phyloP scores from a whole-genome alignment of 2,329 filamentous ascomycete species.

The Cytospora schulzeri region DNA sequence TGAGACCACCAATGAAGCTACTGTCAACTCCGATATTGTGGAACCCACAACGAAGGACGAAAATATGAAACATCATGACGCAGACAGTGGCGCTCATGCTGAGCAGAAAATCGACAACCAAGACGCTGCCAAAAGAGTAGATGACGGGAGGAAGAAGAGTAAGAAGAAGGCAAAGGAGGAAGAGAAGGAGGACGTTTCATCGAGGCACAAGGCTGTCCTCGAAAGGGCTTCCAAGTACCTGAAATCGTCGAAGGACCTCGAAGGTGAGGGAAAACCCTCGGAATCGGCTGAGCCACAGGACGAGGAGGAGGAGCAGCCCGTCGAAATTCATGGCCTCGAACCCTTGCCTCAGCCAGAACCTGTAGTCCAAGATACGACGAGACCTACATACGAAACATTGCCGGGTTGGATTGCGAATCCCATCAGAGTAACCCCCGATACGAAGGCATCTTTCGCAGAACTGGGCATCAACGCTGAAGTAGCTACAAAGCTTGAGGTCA shows the following conservation, averaged over 20 bases:
- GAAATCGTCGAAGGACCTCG: slow-evolving; percentile 35
- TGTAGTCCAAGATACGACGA: slow-evolving; percentile 56
- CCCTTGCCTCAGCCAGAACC: slow-evolving; percentile 79
- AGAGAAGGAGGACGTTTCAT: slow-evolving; percentile 12
- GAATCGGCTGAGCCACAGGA: slow-evolving; percentile 34
- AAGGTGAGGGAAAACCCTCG: slow-evolving; percentile 37
- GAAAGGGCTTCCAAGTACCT: slow-evolving; percentile 33
- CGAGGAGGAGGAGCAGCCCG: slow-evolving; percentile 35
- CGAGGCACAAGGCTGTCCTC: slow-evolving; percentile 37
- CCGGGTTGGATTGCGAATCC: slow-evolving; percentile 81
- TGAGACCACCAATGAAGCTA: background rate
- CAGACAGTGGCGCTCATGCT: background rate
- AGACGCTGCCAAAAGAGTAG: background rate
- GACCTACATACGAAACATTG: slow-evolving; percentile 74
- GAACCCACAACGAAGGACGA: background rate
- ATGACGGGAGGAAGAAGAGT: background rate
- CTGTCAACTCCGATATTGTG: background rate
- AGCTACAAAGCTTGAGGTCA: slow-evolving; percentile 63
- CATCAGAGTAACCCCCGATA: slow-evolving; percentile 64
- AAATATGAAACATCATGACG: background rate
- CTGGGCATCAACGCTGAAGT: slow-evolving; percentile 65
- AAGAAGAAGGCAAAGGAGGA: slow-evolving; percentile 29
- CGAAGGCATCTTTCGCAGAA: slow-evolving; percentile 60
- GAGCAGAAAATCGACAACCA: no score
- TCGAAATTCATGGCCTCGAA: slow-evolving; percentile 67